Base-by-base conservation (phyloP, 2,329 filamentous ascomycete species). In the Sporothrix dimorphospora region DNA sequence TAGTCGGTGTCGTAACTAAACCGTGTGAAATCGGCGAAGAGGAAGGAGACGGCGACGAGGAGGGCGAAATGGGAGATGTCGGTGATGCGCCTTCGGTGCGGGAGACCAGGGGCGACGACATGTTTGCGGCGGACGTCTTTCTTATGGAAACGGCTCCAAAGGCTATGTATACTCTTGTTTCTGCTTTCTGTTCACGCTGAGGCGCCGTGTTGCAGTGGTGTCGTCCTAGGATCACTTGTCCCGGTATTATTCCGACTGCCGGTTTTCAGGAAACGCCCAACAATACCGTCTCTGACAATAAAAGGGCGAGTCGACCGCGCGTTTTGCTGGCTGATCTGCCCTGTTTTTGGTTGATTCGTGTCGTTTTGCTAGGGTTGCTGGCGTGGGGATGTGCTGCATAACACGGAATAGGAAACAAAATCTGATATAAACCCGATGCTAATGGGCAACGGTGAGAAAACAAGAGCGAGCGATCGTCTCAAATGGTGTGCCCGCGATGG, bases 341-440 rank as follows among this genome's bases (percentile, higher is more conserved):
- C 30, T 3, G 30, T 34, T 34, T 6, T 6, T 34, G 30, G 30
- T 34, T 34, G 30, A 34, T 34, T 34, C 38, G 11, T 38, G 34
- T 63, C 11, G 34, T 45, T 45, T 27, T 42, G 11, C 59, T 8
- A 45, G 40, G 21, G 14, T 16, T 63, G 9, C 42, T 27, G n/a
- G 51, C 8, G n/a, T 14, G 12, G 24, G 24, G 8, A 30, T 27
- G 12, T 9, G 59, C 12, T 21, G 40, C 11, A 42, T 49, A n/a
- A 49, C 42, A 34, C 63, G 63, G 42, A 66, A 66, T 66, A 49
- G 24, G 63, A 66, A 21, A 19, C 63, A 5, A 21, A 66, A 16
- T 34, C 42, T 34, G 42, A 47, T 30, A 49, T 66, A 66, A 49
- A 66, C 24, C 63, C 63, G 63, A 66, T n/a, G 42, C 42, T 34